Percentiles rank a stretch among this genome's conserved stretches.
Conservation (phyloP, 2,329 filamentous ascomycete genomes). For the Periconia macrospinosa region DNA sequence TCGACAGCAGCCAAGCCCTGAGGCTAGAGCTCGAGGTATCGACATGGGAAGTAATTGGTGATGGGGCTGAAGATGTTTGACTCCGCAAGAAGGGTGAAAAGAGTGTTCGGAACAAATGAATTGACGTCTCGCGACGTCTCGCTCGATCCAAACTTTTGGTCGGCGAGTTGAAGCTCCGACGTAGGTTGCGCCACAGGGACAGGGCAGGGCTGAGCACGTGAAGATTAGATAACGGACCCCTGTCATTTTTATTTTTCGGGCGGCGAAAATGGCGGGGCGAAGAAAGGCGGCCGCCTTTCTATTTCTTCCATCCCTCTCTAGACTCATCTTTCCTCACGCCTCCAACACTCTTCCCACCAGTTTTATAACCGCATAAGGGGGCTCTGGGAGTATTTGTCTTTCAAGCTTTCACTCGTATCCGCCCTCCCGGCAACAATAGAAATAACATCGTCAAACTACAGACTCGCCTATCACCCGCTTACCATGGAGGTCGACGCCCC, state of each 20-base stretch:
- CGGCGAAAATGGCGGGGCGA: conserved; percentile 9
- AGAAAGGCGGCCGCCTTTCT: neutral
- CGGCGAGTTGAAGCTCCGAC: conserved; percentile 15
- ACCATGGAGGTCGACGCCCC: conserved; percentile 47
- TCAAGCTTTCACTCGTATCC: too few relatives aligned
- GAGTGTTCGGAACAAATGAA: too few relatives aligned
- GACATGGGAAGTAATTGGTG: conserved; percentile 16
- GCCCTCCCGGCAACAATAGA: neutral
- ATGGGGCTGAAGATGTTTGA: too few relatives aligned
- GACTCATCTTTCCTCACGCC: too few relatives aligned
- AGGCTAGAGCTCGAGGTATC: conserved; percentile 21
- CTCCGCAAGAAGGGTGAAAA: neutral
- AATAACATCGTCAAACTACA: conserved; percentile 2
- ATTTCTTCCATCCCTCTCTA: too few relatives aligned
- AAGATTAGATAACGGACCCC: conserved; percentile 23
- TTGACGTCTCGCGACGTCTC: too few relatives aligned
- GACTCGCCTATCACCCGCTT: too few relatives aligned
- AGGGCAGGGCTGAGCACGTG: conserved; percentile 25
- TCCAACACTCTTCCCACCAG: too few relatives aligned
- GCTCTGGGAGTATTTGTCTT: too few relatives aligned
- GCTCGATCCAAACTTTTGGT: conserved; percentile 1
- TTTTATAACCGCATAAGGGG: too few relatives aligned
- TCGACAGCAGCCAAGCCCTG: conserved; percentile 24
- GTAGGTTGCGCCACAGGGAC: neutral
- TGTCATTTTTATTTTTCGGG: neutral